Conservation (phyloP, 2,329 filamentous ascomycete species). For the Cercospora brassicicola region DNA sequence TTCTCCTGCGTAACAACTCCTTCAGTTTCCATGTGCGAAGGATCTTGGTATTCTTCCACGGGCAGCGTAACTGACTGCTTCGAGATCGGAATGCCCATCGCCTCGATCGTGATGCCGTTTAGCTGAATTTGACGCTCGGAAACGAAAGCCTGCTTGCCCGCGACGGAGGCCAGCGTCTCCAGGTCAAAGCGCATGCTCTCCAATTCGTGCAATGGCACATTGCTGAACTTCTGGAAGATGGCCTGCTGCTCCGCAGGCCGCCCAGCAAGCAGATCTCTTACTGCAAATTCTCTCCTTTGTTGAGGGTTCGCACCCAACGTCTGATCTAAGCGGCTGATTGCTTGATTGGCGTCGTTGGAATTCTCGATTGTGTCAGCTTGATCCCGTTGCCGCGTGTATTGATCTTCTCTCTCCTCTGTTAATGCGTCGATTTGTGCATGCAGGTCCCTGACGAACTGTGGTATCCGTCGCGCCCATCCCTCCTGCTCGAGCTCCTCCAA, state of each 20-base stretch:
- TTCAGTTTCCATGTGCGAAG: conserved; percentile 33
- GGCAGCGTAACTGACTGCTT: conserved; percentile 34
- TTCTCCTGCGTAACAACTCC: conserved; percentile 53
- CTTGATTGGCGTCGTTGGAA: neutral
- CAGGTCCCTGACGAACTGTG: conserved; percentile 26
- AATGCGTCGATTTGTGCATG: conserved; percentile 21
- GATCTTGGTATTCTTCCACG: conserved; percentile 30
- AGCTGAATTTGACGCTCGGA: conserved; percentile 30
- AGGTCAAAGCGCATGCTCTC: conserved; percentile 21
- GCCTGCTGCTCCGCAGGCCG: conserved; percentile 13
- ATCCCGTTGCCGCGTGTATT: conserved; percentile 16
- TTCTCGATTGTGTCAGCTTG: conserved; percentile 1
- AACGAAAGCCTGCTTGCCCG: conserved; percentile 20
- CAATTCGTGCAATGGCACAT: conserved; percentile 23
- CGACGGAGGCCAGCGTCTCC: conserved; percentile 20
- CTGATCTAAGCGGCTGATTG: conserved; percentile 12
- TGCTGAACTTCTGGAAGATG: conserved; percentile 18
- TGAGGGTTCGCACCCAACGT: conserved; percentile 15
- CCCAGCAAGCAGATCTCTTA: conserved; percentile 17
- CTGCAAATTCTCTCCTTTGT: conserved; percentile 13
- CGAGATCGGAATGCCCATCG: conserved; percentile 35
- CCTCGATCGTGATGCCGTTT: conserved; percentile 35
- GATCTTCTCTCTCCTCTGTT: conserved; percentile 18
- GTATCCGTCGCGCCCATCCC: conserved; percentile 29
- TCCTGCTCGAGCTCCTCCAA: conserved; percentile 30